Conservation (phyloP, 2,329 filamentous ascomycete species). For the Lasiodiplodia citricola region DNA sequence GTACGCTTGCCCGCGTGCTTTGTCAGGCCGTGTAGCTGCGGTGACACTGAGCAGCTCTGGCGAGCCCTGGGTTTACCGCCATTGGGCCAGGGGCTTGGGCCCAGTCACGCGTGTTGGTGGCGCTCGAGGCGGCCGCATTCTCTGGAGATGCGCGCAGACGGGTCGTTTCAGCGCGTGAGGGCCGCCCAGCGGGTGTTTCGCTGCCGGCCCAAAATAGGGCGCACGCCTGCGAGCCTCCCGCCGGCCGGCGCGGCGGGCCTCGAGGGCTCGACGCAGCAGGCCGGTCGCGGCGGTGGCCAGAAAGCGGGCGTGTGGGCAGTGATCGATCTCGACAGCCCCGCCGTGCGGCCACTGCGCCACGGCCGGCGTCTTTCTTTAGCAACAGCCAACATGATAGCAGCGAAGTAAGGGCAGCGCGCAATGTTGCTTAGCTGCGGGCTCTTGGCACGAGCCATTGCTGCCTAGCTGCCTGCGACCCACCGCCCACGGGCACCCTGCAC, state of each 20-base stretch:
- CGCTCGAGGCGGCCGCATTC: slow-evolving; percentile 21
- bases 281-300: background rate
- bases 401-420: slow-evolving; percentile 16
- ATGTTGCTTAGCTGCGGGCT: slow-evolving; percentile 19
- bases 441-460: slow-evolving; percentile 22
- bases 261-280: background rate
- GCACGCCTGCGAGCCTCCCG: slow-evolving; percentile 1
- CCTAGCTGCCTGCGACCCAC: slow-evolving; percentile 21
- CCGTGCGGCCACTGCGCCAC: slow-evolving; percentile 21
- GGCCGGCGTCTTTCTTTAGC: slow-evolving; percentile 25
- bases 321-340: slow-evolving; percentile 22
- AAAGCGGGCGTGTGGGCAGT: background rate
- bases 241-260: background rate
- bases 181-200: slow-evolving; percentile 21
- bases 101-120: slow-evolving; percentile 27
- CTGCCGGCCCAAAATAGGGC: slow-evolving; percentile 27
- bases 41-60: slow-evolving; percentile 25
- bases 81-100: slow-evolving; percentile 18
- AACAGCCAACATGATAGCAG: slow-evolving; percentile 18
- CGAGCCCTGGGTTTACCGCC: slow-evolving; percentile 28
- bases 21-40: slow-evolving; percentile 18
- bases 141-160: slow-evolving; percentile 22
- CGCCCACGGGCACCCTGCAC: background rate
- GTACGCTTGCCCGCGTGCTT: slow-evolving; percentile 20
- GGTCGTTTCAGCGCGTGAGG: slow-evolving; percentile 22